Base-by-base conservation (phyloP, 176 grass and related monocot genomes). In the Saccharum officinarum region DNA sequence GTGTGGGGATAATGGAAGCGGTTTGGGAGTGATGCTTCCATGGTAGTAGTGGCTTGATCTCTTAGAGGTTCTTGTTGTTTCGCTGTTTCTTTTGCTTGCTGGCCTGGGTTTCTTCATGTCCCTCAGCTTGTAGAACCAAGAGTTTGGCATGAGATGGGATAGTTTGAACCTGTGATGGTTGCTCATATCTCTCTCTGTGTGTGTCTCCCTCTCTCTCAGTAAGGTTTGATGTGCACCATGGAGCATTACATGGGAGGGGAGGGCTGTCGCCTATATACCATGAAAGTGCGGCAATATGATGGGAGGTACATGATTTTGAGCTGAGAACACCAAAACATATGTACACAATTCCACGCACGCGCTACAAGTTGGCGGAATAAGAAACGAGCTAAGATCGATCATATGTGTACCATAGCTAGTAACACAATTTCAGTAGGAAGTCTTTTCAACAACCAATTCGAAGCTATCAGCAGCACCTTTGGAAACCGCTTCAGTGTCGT, bases 71-170 rank as follows among this genome's bases (percentile, higher is more conserved):
- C 59, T 85, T 41, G 66, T 17, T 22, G 30, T 59, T 47, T 69
- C 2, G 9, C 38, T 23, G 34, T 50, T 88, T 81, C 77, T 85
- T 13, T 47, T 83, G 73, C 17, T 67, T 39, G 23, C 1, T 79
- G 83, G 61, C 12, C 60, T 86, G 9, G 86, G 78, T 23, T 69
- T 88, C 82, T 92, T 86, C 90, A 85, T 88, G 59, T 92, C 86
- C 59, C 64, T 88, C 26, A 88, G 86, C 47, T 86, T 92, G 83
- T 92, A 82, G 86, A 92, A 88, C 90, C 90, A 92, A 36, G 86
- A 92, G 37, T 82, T 92, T 37, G 90, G 82, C 57, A 88, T 79
- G 17, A 92, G 78, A 60, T 83, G 78, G 68, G 79, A 86, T 36
- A 92, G 78, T 65, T 44, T 78, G 74, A 92, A 85, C 78, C 60